Evolutionary conservation across 345 rosid species (phyloP).

Genomic region (Psidium guajava): DNA sequence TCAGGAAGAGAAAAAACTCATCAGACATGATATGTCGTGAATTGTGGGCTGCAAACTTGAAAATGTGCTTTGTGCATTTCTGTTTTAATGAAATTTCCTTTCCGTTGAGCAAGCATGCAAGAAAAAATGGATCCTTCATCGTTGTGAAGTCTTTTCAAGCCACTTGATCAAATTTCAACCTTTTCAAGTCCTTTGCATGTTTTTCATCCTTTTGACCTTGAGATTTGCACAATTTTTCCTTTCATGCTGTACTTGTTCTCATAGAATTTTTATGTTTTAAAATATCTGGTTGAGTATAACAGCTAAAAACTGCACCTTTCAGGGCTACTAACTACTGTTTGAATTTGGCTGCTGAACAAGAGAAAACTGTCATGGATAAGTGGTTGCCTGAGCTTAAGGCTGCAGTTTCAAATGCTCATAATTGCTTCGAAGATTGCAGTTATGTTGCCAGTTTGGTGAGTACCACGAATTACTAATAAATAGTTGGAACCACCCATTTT

Average conservation of each 20-base stretch:
- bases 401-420: constrained; percentile 59
- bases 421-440: constrained; percentile 65
- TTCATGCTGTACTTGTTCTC: neutral
- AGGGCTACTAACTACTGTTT: constrained; percentile 77
- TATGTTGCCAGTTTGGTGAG: constrained; percentile 80
- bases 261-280: neutral
- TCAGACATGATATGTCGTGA: neutral
- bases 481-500: neutral
- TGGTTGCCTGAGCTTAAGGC: constrained; percentile 88
- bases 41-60: neutral
- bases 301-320: neutral
- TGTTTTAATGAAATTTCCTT: neutral
- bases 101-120: neutral
- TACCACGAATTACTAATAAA: neutral
- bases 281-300: neutral
- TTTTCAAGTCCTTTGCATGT: neutral
- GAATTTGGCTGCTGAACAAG: constrained; percentile 78
- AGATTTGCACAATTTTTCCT: neutral
- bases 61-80: neutral
- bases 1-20: neutral
- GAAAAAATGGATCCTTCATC: neutral
- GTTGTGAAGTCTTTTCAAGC: neutral
- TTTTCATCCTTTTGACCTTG: neutral
- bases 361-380: constrained; percentile 51
- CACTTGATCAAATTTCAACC: neutral